These are phyloP conservation scores for Asclepias syriaca DNA, from an alignment of 257 asterid species.

Conservation along the genomic window DNA sequence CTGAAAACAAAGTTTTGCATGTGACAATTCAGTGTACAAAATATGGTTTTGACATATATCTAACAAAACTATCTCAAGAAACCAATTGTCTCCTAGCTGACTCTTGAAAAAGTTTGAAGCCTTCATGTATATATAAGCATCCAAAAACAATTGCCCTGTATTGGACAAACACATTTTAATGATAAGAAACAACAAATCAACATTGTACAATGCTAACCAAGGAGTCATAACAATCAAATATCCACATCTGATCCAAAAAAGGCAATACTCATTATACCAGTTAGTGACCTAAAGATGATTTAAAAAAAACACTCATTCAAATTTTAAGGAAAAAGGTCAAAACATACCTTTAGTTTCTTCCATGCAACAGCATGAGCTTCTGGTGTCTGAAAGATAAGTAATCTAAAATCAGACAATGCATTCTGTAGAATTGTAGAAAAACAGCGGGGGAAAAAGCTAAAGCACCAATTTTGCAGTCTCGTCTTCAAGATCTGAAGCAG, in stretches of 20 bases:
- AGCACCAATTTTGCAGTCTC: slow-evolving; percentile 61
- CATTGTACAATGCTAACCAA: not conserved
- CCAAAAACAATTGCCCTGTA: not conserved
- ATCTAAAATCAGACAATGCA: slow-evolving; percentile 16
- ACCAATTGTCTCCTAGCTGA: not conserved
- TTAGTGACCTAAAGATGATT: not conserved
- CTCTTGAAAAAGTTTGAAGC: not conserved
- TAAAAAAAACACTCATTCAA: not conserved
- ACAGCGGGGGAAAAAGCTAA: slow-evolving; percentile 5
- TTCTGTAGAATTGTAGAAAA: slow-evolving; percentile 4
- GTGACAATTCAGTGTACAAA: slow-evolving; percentile 5
- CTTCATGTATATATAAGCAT: slow-evolving; percentile 1
- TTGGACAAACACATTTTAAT: not conserved
- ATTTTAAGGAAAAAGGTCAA: not conserved
- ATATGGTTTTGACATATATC: not conserved
- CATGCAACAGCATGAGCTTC: slow-evolving; percentile 81
- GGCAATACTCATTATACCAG: not conserved
- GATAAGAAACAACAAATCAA: not conserved
- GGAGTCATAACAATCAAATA: not conserved
- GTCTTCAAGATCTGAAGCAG: slow-evolving; percentile 98
- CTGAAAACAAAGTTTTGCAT: slow-evolving; percentile 30
- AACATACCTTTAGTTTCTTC: slow-evolving; percentile 66
- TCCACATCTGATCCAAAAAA: not conserved
- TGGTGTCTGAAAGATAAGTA: slow-evolving; percentile 55
- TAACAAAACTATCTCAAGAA: not conserved